Evolutionary conservation across 345 rosid species (phyloP).

Genomic region (Leavenworthia alabamica): DNA sequence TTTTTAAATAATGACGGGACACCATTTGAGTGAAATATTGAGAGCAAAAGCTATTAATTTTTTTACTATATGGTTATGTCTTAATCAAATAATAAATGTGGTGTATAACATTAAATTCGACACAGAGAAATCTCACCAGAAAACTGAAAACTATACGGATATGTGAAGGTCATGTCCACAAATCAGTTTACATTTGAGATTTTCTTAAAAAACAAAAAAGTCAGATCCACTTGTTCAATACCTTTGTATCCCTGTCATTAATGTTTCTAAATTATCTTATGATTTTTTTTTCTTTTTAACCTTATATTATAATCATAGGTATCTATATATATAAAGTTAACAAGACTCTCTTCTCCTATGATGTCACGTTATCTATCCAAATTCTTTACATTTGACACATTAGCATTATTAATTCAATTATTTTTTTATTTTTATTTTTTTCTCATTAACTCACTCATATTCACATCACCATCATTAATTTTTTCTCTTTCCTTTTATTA

Average conservation of each 20-base stretch:
- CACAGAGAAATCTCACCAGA: constrained; percentile 8
- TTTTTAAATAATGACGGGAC: neutral
- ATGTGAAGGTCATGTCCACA: constrained; percentile 2
- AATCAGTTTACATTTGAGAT: neutral
- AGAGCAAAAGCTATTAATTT: neutral
- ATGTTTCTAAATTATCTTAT: too few species aligned
- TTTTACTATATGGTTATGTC: neutral
- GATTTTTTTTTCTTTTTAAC: too few species aligned
- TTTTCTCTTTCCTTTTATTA: too few species aligned
- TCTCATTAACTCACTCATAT: too few species aligned
- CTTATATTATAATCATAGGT: too few species aligned
- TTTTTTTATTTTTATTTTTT: too few species aligned
- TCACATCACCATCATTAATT: too few species aligned
- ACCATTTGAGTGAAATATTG: neutral
- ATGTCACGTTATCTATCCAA: too few species aligned
- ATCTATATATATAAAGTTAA: too few species aligned
- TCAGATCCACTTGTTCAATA: constrained; percentile 23
- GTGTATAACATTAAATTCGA: constrained; percentile 3
- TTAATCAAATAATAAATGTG: constrained; percentile 4
- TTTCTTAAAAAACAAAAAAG: neutral
- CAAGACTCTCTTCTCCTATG: too few species aligned
- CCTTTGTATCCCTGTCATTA: neutral
- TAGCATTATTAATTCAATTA: too few species aligned
- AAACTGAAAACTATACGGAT: constrained; percentile 6
- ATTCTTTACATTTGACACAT: too few species aligned